Evolutionary conservation across 441 rosid species (phyloP), one percentile per base, ranked within the genome.

Genomic region (Populus hybrid): DNA sequence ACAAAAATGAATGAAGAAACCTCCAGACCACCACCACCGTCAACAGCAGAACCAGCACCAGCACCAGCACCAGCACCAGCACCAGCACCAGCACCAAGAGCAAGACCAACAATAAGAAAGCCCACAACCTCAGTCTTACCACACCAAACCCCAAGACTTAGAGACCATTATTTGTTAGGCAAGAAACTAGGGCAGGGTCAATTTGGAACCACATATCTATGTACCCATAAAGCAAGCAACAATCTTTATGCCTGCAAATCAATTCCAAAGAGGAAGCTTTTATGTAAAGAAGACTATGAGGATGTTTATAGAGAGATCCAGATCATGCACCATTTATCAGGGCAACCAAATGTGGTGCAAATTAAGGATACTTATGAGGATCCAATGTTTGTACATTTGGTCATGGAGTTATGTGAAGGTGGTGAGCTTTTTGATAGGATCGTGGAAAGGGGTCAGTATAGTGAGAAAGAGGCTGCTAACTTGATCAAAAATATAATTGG

Each of bases 271-370:
- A 85, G 97, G 68, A 92, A 92, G 77, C 93, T 92, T 61, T 77
- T 88, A 1, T 89, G 92, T 73, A 88, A 82, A 42, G 96, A 93
- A 77, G 98, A 91, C 64, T 90, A 88, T 75, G 96, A 93, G 7
- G 94, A 93, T 61, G 96, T 93, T 9, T 86, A 91, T 92, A 78
- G 94, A 40, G 98, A 93, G 87, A 92, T 93, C 77, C 93, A 91
- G 89, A 94, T 94, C 85, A 92, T 94, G 98, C 97, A 94, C 78
- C 98, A 94, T 67, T 74, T 94, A 68, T 89, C 97, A 0, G 97
- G 87, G 82, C 91, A 87, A 75, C 88, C 79, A 24, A 85, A 91
- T 81, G 97, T 94, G 69, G 95, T 94, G 74, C 83, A 79, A 68
- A 90, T 94, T 76, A 82, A 88, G 29, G 93, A 89, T 7, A 86